These are phyloP conservation scores for Ligustrum vulgare DNA, from an alignment of 257 asterid species.

Conservation along the genomic window DNA sequence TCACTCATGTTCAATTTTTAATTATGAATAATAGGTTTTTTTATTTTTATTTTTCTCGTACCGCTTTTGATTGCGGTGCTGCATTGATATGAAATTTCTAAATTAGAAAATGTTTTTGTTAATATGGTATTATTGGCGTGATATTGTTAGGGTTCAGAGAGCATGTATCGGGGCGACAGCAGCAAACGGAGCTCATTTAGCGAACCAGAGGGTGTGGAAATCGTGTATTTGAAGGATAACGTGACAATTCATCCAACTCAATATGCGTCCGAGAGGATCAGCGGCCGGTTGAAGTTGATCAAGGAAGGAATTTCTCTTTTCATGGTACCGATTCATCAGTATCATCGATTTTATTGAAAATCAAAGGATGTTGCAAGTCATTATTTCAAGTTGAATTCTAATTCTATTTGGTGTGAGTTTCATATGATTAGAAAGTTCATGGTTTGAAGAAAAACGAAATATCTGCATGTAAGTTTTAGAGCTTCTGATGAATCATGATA, in stretches of 20 bases:
- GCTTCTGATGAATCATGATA: background rate
- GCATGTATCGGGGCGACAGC: constrained; percentile 42
- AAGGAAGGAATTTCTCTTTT: constrained; percentile 77
- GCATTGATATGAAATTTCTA: background rate
- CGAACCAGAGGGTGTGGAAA: constrained; percentile 73
- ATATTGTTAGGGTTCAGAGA: constrained; percentile 63
- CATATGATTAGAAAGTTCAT: constrained; percentile 9
- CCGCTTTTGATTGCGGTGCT: background rate
- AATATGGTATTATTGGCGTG: constrained; percentile 3
- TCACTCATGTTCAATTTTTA: background rate
- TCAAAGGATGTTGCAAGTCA: background rate
- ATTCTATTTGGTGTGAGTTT: constrained; percentile 11
- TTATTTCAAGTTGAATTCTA: constrained; percentile 14
- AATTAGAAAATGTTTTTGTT: constrained; percentile 13
- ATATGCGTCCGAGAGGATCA: constrained; percentile 83
- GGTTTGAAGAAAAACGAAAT: constrained; percentile 7
- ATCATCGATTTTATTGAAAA: constrained; percentile 7
- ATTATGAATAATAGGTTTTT: background rate
- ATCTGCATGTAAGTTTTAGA: background rate
- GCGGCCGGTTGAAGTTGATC: constrained; percentile 93
- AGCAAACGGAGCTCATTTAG: constrained; percentile 50
- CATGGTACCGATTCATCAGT: constrained; percentile 52
- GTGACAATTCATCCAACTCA: constrained; percentile 98
- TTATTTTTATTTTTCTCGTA: constrained; percentile 17
- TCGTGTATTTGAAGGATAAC: constrained; percentile 80